Evolutionary conservation across 352 stramenopile genomes (phyloP).

Genomic region (Phytophthora citrophthora): DNA sequence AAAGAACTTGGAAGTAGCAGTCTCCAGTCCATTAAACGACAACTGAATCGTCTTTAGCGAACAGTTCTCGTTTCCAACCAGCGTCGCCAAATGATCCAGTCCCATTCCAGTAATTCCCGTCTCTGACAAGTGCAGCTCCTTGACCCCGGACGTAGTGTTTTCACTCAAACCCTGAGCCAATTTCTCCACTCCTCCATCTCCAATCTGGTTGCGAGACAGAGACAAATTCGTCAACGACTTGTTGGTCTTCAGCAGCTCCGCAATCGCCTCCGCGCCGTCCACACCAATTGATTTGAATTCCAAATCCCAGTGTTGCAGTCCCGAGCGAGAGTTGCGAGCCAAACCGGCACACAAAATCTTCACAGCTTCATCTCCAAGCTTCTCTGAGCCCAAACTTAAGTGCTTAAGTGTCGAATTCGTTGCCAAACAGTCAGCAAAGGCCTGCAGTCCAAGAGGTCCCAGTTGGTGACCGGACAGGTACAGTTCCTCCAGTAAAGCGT

Average conservation of each 20-base stretch:
- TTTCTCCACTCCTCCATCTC: slow-evolving; percentile 45
- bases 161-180: slow-evolving; percentile 44
- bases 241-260: slow-evolving; percentile 58
- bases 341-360: slow-evolving; percentile 54
- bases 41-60: slow-evolving; percentile 67
- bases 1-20: slow-evolving; percentile 54
- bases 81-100: slow-evolving; percentile 52
- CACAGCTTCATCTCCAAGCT: slow-evolving; percentile 61
- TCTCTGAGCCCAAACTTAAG: slow-evolving; percentile 66
- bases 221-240: slow-evolving; percentile 52
- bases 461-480: slow-evolving; percentile 83
- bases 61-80: slow-evolving; percentile 50
- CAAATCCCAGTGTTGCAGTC: slow-evolving; percentile 70
- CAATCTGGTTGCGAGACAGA: slow-evolving; percentile 69
- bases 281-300: slow-evolving; percentile 72
- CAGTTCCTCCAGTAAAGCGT: slow-evolving; percentile 73
- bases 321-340: slow-evolving; percentile 56
- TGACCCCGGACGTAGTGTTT: slow-evolving; percentile 42
- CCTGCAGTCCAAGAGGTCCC: slow-evolving; percentile 40
- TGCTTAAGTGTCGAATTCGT: slow-evolving; percentile 71
- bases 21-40: slow-evolving; percentile 71
- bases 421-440: slow-evolving; percentile 75
- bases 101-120: slow-evolving; percentile 49
- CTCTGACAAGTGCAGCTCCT: slow-evolving; percentile 57
- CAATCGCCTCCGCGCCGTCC: slow-evolving; percentile 52